Base-by-base conservation (phyloP, 1,139 yeast species). In the Eremothecium cymbalariae region DNA sequence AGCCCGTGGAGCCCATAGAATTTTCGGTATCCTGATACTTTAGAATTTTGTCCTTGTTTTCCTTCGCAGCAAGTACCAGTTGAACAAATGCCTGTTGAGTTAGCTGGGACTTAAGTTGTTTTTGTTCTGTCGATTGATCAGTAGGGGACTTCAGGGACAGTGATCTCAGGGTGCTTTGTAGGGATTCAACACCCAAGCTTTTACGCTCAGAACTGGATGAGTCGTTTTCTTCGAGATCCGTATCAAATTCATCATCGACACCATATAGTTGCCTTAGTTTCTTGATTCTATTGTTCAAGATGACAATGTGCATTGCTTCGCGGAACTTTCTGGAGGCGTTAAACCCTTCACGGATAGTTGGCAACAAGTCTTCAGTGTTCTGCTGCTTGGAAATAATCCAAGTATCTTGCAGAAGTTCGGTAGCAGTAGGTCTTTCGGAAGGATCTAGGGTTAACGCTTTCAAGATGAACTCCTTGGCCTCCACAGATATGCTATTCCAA, bases 291-390 rank as follows among this genome's bases (percentile, higher is more conserved):
- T 84, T 83, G 50, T 78, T 73, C 57, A 85, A 70, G 48, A 74
- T 74, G 36, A 85, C 86, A 51, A 83, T 68, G 55, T 81, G 93
- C 46, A 85, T 80, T 23, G 94, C 97, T 51, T 82, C 85, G 54
- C 77, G 74, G 63, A 90, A 79, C 59, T 82, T 86, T 55, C 74
- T 71, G 54, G 82, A 83, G 25, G 95, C 95, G 56, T 82, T 77
- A 68, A 86, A 83, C 34, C 83, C 83, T 51, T 76, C 74, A 62
- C 68, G 68, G 51, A 79, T 73, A 44, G 62, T 64, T 27, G 95
- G 95, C 57, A 82, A 66, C 63, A 84, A 68, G 57, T 84, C 93
- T 28, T 68, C 62, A 28, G 69, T 67, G 37, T 65, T 55, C 34
- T 66, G 60, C 8, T 75, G 69, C 36, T 67, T 60, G 26, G 66